Conservation (phyloP, 1,284 basidiomycete species). For the Phylloporus gajari region DNA sequence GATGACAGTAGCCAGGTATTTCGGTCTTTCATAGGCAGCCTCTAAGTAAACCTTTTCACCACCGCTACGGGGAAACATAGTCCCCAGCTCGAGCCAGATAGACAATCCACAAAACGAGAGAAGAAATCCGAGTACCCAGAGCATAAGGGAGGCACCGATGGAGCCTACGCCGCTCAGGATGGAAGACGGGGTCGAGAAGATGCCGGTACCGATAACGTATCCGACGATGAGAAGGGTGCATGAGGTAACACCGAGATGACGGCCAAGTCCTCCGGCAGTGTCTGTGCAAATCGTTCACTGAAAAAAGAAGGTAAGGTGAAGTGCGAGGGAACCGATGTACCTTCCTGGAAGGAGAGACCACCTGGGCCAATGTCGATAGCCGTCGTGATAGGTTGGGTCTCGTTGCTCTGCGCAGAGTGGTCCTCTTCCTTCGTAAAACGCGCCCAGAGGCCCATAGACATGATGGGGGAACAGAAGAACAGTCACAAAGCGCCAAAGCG, state of each 20-base stretch:
- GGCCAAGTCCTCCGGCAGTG: constrained; percentile 60
- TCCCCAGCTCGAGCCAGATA: constrained; percentile 68
- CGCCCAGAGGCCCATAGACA: too few relatives aligned
- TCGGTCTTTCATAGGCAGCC: constrained; percentile 57
- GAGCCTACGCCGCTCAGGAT: constrained; percentile 62
- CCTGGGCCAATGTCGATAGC: too few relatives aligned
- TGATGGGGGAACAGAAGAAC: too few relatives aligned
- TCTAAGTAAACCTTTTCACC: constrained; percentile 69
- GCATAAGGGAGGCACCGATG: constrained; percentile 63
- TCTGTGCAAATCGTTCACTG: constrained; percentile 39
- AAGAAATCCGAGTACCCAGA: constrained; percentile 66
- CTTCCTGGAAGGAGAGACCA: constrained; percentile 41
- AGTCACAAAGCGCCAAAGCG: too few relatives aligned
- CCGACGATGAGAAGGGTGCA: constrained; percentile 64
- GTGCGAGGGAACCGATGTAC: constrained; percentile 21
- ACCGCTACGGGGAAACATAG: constrained; percentile 63
- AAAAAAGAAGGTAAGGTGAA: neutral
- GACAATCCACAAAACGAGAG: constrained; percentile 64
- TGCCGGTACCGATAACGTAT: constrained; percentile 68
- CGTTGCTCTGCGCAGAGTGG: too few relatives aligned
- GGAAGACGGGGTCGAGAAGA: constrained; percentile 71
- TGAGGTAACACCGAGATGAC: constrained; percentile 60
- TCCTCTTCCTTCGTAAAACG: too few relatives aligned
- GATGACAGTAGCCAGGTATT: constrained; percentile 58
- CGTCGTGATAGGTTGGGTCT: too few relatives aligned